Base-by-base conservation (phyloP, 1,284 basidiomycete species). In the Singerocomus inundabilis region DNA sequence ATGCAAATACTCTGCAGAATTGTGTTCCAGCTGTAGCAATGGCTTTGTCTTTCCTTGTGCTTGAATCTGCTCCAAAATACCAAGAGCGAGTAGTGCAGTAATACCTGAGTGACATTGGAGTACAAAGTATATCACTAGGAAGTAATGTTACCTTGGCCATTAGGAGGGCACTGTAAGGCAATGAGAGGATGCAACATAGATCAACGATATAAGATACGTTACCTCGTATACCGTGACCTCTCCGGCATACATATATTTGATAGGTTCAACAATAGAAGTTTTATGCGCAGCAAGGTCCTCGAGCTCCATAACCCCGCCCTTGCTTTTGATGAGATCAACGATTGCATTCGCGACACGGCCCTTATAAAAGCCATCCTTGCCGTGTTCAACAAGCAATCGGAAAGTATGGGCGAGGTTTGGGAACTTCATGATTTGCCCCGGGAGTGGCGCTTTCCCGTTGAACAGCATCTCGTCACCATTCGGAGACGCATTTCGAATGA, bases 361-460 rank as follows among this genome's bases (percentile, higher is more conserved):
- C 62, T 85, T 90, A 73, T 98, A 98, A 69, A 93, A 98, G 0
- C 93, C 96, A 46, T 88, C 83, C 59, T 89, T 92, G 5, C 95
- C 95, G 31, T 91, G 72, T 50, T 82, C 79, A 0, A 84, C 91
- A 7, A 98, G 73, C 40, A 83, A 79, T 46, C 85, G 80, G 73
- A 98, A 94, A 0, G 93, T 96, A 59, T 78, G 72, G 0, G 89
- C 95, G 7, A 98, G 80, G 58, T 84, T 87, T 0, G 92, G 85
- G 45, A 93, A 77, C 50, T 75, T 80, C 71, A 91, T 81, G 57
- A 93, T 78, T 63, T 94, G 79, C 3, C 90, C 91, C 1, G 88
- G 82, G 10, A 80, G 76, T 0, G 93, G 92, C 0, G 91, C 89
- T 58, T 78, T 82, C 36, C 88, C 86, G 54, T 93, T 77, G 42